Conservation (phyloP, 208 protist genomes). For the Endotrypanum monterogeii region DNA sequence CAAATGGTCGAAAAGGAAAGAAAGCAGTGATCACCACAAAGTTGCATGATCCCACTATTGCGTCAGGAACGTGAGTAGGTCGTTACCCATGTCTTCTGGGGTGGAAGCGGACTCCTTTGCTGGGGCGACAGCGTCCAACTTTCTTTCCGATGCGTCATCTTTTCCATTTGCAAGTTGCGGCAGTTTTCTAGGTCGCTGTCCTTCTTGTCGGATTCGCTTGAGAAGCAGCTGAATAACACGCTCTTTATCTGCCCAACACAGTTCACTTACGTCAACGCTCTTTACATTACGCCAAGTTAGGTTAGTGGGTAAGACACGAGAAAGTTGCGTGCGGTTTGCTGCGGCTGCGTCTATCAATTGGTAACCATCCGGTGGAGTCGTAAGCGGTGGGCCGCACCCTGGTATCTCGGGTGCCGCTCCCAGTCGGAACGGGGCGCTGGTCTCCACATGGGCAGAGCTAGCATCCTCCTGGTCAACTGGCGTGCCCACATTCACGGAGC, state of each 20-base stretch:
- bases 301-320: slow-evolving; percentile 42
- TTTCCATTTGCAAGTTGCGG: not conserved
- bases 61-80: slow-evolving; percentile 51
- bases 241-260: slow-evolving; percentile 91
- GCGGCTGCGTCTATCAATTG: not conserved
- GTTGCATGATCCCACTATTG: slow-evolving; percentile 25
- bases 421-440: slow-evolving; percentile 4
- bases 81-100: not conserved
- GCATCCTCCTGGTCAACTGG: not conserved
- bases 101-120: not conserved
- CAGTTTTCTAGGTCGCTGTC: slow-evolving; percentile 6
- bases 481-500: not conserved
- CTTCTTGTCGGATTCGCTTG: slow-evolving; percentile 60
- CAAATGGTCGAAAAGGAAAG: no score
- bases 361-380: not conserved
- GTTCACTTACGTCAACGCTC: slow-evolving; percentile 67
- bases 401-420: not conserved
- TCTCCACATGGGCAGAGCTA: not conserved
- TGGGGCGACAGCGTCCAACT: not conserved
- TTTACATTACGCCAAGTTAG: slow-evolving; percentile 59
- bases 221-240: slow-evolving; percentile 84
- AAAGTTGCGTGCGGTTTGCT: not conserved
- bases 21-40: not conserved
- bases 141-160: not conserved
- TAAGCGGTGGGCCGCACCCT: not conserved